Base-by-base conservation (phyloP, 306 rosid genomes). In the Oxytropis ochrocephala region DNA sequence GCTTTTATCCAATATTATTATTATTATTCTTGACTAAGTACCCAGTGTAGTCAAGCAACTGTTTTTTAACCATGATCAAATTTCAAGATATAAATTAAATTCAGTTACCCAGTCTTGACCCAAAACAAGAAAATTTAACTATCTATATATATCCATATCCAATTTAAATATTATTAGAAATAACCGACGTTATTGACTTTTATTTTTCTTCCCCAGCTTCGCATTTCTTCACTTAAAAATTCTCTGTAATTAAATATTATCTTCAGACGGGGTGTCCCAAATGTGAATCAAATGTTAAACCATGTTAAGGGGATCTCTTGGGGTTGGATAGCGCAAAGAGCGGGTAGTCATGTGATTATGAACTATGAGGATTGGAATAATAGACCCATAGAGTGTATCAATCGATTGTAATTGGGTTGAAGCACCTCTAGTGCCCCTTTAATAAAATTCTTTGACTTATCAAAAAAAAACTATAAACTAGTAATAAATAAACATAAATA, bases 131-230 rank as follows among this genome's bases (percentile, higher is more conserved):
- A 56, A 32, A 4, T 0, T n/a, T 29, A 6, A 30, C 6, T 52
- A 52, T 52, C 41, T 8, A 70, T 56, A 43, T 70, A 1, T 42
- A 4, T 43, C 12, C 5, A 13, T 70, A 68, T 69, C 63, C 49
- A 55, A 68, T 69, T 70, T 41, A 55, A 72, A 65, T 78, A 65
- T 13, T 56, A 41, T 56, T 29, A 11, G 61, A 46, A 64, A 48
- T 19, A 66, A 56, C 7, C 42, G 47, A 49, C 66, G 71, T 41
- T 53, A 47, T 54, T 72, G 70, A 81, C 76, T 76, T 72, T n/a
- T 60, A 43, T 55, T 66, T 54, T 29, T 58, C 51, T 53, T 47
- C 33, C 62, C 48, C 41, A 60, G 21, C 66, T 58, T 71, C 39
- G 58, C 14, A 65, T 51, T 2, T 65, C 64, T 72, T 38, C 38